These are phyloP conservation scores for Inga leiocalycina DNA, from an alignment of 306 rosid species.

Conservation along the genomic window DNA sequence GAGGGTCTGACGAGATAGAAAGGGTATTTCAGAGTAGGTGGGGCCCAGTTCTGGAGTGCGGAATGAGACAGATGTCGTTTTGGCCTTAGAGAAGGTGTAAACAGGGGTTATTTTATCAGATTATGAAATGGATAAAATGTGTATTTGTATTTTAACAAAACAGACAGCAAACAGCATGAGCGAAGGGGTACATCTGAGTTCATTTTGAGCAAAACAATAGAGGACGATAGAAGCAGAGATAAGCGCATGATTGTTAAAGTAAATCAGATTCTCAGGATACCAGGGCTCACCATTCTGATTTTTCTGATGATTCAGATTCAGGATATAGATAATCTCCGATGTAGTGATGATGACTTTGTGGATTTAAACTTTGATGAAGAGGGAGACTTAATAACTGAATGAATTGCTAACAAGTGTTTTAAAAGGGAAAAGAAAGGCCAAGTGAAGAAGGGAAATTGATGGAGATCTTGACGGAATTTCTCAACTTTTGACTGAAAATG, in stretches of 20 bases:
- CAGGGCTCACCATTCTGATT: neutral
- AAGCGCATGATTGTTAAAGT: neutral
- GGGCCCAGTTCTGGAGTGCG: neutral
- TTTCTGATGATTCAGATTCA: neutral
- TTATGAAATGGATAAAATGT: neutral
- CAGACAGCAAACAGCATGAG: neutral
- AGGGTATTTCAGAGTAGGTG: neutral
- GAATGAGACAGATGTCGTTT: neutral
- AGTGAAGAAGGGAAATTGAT: neutral
- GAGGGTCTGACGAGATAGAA: neutral
- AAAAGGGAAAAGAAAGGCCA: neutral
- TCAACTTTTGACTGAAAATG: neutral
- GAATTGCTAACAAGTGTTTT: neutral
- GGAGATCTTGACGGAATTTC: neutral
- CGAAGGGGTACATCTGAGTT: neutral
- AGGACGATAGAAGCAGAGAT: neutral
- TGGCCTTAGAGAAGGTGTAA: neutral
- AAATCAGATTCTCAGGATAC: neutral
- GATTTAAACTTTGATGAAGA: neutral
- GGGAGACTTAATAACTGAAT: neutral
- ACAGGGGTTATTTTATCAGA: neutral
- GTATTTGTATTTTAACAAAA: neutral
- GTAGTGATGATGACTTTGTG: neutral
- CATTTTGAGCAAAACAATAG: neutral
- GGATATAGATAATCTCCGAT: neutral